Evolutionary conservation across 179 eudicot genomes (phyloP), one percentile per base, ranked within the genome.

Genomic region (Spergularia azorica): DNA sequence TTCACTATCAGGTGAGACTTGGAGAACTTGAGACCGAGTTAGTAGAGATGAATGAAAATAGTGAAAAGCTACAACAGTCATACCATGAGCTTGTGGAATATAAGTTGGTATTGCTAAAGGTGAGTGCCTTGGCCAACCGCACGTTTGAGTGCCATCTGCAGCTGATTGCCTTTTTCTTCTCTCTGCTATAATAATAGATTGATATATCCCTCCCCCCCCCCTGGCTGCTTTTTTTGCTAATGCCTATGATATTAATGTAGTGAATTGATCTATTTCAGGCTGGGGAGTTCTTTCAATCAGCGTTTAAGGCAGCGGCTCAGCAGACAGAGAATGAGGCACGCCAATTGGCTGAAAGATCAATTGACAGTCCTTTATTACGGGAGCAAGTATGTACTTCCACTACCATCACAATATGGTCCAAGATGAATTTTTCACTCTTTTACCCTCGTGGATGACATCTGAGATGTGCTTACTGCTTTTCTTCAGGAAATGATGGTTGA

Each of bases 81-180:
- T 87, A 90, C 75, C 87, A 86, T 74, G 98, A 93, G 82, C 92
- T 93, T 68, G 55, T 89, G 63, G 98, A 93, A 74, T 93, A 89
- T 82, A 91, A 87, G 87, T 88, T 91, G 75, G 93, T 91, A 64
- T 79, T 93, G 75, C 77, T 89, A 80, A 93, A 91, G 91, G 98
- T 93, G 82, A 66, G 69, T 76, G 26, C 5, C 36, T 41, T 52
- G 69, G 78, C 36, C 48, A 14, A 61, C 52, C 63, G 63, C 38
- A 58, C 6, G 56, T 36, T 12, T 12, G 74, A 79, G 8, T 56
- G 38, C 13, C 67, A 41, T 70, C 58, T 63, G 18, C 38, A 1
- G 21, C 61, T 39, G 17, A 39, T 32, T 55, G 66, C 20, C 36
- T 11, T 71, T 20, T 72, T 21, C 65, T 54, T 58, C 58, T 63